A percentile compares a stretch with the other conserved stretches of the same genome.
Conservation (phyloP, 176 grass and related monocot genomes). For the Cenchrus fungigraminus region DNA sequence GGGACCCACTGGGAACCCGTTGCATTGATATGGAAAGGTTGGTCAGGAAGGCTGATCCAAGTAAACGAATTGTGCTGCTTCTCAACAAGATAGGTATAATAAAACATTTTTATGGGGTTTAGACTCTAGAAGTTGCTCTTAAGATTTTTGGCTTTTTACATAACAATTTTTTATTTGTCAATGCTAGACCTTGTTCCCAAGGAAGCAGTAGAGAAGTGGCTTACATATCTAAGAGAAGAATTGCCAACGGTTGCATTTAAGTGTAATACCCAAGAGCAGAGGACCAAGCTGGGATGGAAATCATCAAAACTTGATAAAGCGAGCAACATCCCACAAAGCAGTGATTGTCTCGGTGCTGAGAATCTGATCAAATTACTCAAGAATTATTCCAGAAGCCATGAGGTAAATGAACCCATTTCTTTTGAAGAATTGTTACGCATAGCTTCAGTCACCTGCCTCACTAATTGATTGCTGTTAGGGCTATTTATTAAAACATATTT, state of each 20-base stretch:
- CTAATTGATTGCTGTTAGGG: constrained; percentile 3
- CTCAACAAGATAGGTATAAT: constrained; percentile 91
- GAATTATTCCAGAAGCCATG: constrained; percentile 96
- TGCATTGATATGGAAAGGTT: constrained; percentile 92
- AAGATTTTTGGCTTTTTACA: neutral
- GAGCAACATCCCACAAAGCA: constrained; percentile 80
- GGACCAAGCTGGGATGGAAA: constrained; percentile 93
- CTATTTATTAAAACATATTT: neutral
- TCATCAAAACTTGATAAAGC: constrained; percentile 77
- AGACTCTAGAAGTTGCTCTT: neutral
- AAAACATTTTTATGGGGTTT: constrained; percentile 19
- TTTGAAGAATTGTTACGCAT: neutral
- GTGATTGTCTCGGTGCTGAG: constrained; percentile 94
- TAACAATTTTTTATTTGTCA: constrained; percentile 11
- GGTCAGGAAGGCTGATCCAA: constrained; percentile 78
- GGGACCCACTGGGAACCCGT: constrained; percentile 81
- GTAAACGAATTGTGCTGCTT: constrained; percentile 84
- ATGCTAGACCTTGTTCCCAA: constrained; percentile 84
- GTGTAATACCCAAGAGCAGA: constrained; percentile 97
- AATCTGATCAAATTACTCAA: constrained; percentile 92
- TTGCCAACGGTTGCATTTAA: constrained; percentile 91
- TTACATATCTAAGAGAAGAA: constrained; percentile 88
- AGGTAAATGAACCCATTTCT: constrained; percentile 49
- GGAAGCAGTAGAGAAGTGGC: constrained; percentile 86
- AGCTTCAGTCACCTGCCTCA: neutral